Conservation (phyloP, 441 rosid genomes). For the Adansonia gregorii region DNA sequence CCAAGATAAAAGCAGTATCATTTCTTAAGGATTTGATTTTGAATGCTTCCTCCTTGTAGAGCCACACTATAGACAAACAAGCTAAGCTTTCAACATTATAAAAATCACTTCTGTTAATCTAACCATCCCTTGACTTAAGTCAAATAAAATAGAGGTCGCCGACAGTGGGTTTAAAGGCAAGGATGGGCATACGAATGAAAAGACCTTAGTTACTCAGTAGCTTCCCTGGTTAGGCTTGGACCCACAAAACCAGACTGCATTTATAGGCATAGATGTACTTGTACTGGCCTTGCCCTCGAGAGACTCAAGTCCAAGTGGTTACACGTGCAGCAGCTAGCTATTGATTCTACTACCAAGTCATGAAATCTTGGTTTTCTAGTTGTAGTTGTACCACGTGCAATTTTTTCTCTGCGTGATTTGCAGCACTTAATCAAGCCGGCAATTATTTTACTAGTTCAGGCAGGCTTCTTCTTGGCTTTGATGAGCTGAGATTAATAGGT, state of each 20-base stretch:
- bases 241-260: constrained; percentile 27
- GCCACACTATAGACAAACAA: constrained; percentile 38
- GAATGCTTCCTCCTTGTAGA: constrained; percentile 32
- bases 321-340: constrained; percentile 1
- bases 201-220: neutral
- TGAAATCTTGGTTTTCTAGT: constrained; percentile 6
- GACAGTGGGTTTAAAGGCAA: constrained; percentile 33
- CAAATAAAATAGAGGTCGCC: constrained; percentile 29
- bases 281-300: neutral
- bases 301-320: neutral
- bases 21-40: neutral
- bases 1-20: constrained; percentile 19
- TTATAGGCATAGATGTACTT: neutral
- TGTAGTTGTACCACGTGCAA: constrained; percentile 9
- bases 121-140: neutral
- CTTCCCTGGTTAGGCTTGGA: constrained; percentile 14
- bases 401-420: neutral
- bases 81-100: constrained; percentile 39
- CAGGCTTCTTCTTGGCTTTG: neutral
- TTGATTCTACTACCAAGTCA: neutral
- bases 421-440: neutral
- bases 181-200: constrained; percentile 12
- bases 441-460: neutral
- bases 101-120: neutral
- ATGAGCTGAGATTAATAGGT: neutral